phyloP scores from a whole-genome alignment of 225 moss, liverwort and hornwort species.

The Lunularia cruciata region DNA sequence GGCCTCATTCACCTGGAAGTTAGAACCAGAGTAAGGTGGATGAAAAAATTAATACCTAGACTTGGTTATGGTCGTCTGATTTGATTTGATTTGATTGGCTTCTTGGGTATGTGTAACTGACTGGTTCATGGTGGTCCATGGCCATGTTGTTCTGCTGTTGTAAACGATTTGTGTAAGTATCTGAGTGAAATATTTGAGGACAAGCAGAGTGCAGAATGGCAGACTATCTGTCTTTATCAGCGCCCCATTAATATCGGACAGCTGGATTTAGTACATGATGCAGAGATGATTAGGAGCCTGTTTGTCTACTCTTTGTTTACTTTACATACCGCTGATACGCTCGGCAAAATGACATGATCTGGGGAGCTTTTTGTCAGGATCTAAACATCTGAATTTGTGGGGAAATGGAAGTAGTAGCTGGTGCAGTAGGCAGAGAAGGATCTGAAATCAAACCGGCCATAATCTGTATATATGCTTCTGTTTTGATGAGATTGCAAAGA shows the following conservation, averaged over 20 bases:
- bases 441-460: neutral
- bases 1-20: neutral
- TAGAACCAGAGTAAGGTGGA: neutral
- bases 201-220: neutral
- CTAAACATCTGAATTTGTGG: neutral
- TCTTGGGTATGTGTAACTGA: neutral
- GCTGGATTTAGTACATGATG: neutral
- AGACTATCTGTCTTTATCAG: neutral
- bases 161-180: neutral
- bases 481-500: conserved; percentile 12
- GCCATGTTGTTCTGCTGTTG: too few relatives aligned
- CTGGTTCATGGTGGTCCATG: neutral
- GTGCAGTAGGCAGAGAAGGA: neutral
- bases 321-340: neutral
- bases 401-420: neutral
- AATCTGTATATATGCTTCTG: neutral
- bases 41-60: neutral
- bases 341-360: neutral
- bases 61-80: too few relatives aligned
- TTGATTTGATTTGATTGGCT: neutral
- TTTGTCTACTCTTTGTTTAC: neutral
- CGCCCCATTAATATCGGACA: neutral
- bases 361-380: neutral
- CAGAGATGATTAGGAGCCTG: conserved; percentile 1
- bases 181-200: neutral